phyloP scores from a whole-genome alignment of 495 filamentous ascomycete species.

The Hyaloscypha variabilis region DNA sequence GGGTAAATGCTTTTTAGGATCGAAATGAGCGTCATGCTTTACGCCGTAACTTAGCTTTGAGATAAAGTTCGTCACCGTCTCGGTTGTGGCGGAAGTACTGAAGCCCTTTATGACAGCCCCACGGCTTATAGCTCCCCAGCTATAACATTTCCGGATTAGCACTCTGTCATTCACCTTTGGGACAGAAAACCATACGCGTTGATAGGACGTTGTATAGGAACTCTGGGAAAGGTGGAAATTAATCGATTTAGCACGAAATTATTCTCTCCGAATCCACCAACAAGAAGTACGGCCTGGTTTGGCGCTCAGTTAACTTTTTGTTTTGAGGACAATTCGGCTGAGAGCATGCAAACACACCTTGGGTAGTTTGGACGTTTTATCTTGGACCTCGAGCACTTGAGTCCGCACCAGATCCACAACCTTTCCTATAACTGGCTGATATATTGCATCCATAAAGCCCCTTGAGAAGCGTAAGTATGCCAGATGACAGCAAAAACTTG shows the following conservation, averaged over 20 bases:
- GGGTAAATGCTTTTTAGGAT: no score
- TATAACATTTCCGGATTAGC: not conserved
- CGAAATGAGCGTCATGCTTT: not conserved
- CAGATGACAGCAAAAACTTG: not conserved
- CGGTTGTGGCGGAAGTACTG: not conserved
- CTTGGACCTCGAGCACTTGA: not conserved
- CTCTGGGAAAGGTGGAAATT: not conserved
- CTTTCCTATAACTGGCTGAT: not conserved
- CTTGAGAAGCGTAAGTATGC: not conserved
- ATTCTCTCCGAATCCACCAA: conserved; percentile 21
- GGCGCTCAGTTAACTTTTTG: no score
- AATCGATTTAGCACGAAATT: not conserved
- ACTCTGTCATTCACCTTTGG: not conserved
- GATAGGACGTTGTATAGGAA: not conserved
- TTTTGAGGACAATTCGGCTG: no score
- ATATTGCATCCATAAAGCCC: conserved; percentile 9
- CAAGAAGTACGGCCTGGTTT: conserved; percentile 13
- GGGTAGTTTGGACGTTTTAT: not conserved
- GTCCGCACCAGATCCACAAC: conserved; percentile 1
- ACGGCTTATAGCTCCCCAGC: conserved; percentile 13
- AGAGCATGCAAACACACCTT: not conserved
- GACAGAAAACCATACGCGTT: conserved; percentile 5
- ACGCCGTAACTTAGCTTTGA: conserved; percentile 17
- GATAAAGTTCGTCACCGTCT: conserved; percentile 12
- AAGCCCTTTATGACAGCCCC: conserved; percentile 18